These are phyloP conservation scores for Aspergillus bombycis DNA, from an alignment of 2,329 filamentous ascomycete genomes.

Conservation along the genomic window DNA sequence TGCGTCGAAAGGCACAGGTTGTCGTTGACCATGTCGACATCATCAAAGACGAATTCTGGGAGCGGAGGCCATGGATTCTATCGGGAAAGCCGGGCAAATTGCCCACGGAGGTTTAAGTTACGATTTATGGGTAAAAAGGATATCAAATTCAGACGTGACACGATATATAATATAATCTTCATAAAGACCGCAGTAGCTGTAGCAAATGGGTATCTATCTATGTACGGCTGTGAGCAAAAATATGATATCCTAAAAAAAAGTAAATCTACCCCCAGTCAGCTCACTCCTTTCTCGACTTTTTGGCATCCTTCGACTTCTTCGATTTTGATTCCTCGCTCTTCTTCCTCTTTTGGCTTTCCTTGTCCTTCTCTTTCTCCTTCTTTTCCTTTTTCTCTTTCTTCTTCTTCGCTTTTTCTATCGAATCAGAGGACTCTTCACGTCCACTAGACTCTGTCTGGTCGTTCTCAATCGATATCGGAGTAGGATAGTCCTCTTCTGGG, in stretches of 20 bases:
- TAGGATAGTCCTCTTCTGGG: slow-evolving; percentile 35
- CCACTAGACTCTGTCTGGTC: slow-evolving; percentile 23
- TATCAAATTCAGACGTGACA: slow-evolving; percentile 10
- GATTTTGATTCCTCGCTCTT: slow-evolving; percentile 41
- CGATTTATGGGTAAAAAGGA: slow-evolving; percentile 11
- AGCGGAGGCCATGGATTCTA: slow-evolving; percentile 79
- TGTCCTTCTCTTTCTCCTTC: slow-evolving; percentile 26
- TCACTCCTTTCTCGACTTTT: slow-evolving; percentile 17
- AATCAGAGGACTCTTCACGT: slow-evolving; percentile 36
- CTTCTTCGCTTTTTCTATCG: slow-evolving; percentile 31
- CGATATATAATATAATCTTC: slow-evolving; percentile 13
- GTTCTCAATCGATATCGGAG: slow-evolving; percentile 32
- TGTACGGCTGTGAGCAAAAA: slow-evolving; percentile 6
- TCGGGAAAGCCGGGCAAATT: slow-evolving; percentile 73
- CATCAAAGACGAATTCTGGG: slow-evolving; percentile 95
- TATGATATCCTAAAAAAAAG: slow-evolving; percentile 1
- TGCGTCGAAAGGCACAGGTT: slow-evolving; percentile 76
- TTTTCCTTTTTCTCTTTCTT: slow-evolving; percentile 30
- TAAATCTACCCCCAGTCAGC: neutral
- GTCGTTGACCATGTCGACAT: slow-evolving; percentile 87
- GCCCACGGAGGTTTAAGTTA: slow-evolving; percentile 50
- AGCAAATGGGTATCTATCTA: slow-evolving; percentile 39
- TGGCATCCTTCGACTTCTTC: slow-evolving; percentile 48
- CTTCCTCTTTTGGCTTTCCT: slow-evolving; percentile 35
- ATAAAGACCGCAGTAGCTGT: slow-evolving; percentile 13